Conservation (phyloP, 768 basidiomycete genomes). For the Jaapia argillacea region DNA sequence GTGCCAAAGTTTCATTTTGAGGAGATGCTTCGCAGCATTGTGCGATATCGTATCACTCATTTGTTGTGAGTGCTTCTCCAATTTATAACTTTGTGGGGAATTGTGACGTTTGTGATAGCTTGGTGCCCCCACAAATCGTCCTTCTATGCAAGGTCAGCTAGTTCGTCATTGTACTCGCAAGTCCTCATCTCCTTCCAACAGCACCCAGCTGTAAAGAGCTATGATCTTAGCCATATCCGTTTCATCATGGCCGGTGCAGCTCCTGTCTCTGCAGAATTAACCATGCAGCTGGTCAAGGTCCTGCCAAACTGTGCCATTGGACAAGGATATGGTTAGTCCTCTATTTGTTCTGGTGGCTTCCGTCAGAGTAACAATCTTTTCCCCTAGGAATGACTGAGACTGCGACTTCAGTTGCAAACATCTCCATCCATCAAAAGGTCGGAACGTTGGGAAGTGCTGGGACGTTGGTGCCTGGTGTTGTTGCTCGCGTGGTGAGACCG, state of each 20-base stretch:
- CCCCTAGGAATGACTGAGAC: slow-evolving; percentile 25
- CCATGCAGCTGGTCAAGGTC: slow-evolving; percentile 29
- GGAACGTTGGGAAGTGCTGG: slow-evolving; percentile 24
- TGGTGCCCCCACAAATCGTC: slow-evolving; percentile 26
- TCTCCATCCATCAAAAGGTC: slow-evolving; percentile 14
- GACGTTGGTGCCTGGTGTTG: slow-evolving; percentile 31
- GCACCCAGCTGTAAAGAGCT: slow-evolving; percentile 30
- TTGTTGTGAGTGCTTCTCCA: slow-evolving; percentile 16
- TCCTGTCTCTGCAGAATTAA: slow-evolving; percentile 44
- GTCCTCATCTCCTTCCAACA: no score
- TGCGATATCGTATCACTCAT: slow-evolving; percentile 20
- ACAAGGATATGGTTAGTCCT: slow-evolving; percentile 47
- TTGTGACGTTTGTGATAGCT: no score
- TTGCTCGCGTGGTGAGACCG: slow-evolving; percentile 31
- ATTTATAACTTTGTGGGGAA: no score
- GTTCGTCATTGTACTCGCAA: no score
- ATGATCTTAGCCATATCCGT: slow-evolving; percentile 28
- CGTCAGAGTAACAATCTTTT: not conserved
- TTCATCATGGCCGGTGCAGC: slow-evolving; percentile 41
- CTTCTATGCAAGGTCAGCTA: slow-evolving; percentile 26
- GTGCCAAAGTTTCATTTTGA: slow-evolving; percentile 21
- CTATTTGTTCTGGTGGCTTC: not conserved
- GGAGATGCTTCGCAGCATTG: slow-evolving; percentile 21
- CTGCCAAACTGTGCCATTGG: slow-evolving; percentile 45
- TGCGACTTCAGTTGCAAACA: slow-evolving; percentile 25